phyloP scores from a whole-genome alignment of 768 basidiomycete species.

The Collybiopsis confluens region DNA sequence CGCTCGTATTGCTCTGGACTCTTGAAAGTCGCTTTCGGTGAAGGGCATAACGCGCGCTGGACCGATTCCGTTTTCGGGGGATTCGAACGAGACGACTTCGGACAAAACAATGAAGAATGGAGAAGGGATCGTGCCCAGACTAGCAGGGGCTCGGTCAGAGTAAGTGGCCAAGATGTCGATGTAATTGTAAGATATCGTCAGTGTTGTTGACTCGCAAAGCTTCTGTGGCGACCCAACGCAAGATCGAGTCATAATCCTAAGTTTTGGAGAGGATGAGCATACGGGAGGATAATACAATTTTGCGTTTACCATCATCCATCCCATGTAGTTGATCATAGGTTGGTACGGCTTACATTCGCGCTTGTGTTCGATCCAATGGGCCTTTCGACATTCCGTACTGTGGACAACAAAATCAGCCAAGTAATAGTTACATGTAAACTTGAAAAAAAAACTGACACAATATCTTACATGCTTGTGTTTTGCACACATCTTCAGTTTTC shows the following conservation, averaged over 20 bases:
- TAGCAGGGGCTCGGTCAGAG: background rate
- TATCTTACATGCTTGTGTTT: background rate
- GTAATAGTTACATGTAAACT: background rate
- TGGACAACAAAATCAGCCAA: background rate
- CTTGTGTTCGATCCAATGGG: background rate
- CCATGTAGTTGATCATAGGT: background rate
- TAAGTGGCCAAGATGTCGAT: background rate
- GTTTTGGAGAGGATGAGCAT: too few species aligned
- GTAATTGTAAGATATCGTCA: background rate
- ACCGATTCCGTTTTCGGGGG: too few species aligned
- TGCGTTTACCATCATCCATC: background rate
- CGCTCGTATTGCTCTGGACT: background rate
- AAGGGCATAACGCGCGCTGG: too few species aligned
- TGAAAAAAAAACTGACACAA: background rate
- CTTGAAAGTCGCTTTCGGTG: background rate
- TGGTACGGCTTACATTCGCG: background rate
- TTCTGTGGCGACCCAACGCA: too few species aligned
- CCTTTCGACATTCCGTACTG: background rate
- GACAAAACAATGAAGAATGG: background rate
- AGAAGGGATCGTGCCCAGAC: background rate
- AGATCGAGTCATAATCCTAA: too few species aligned
- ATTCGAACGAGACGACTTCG: background rate
- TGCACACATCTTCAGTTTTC: slow-evolving; percentile 1
- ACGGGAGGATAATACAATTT: too few species aligned
- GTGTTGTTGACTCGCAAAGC: too few species aligned